phyloP scores from a whole-genome alignment of 164 flowering plant species.

The Saururus chinensis region DNA sequence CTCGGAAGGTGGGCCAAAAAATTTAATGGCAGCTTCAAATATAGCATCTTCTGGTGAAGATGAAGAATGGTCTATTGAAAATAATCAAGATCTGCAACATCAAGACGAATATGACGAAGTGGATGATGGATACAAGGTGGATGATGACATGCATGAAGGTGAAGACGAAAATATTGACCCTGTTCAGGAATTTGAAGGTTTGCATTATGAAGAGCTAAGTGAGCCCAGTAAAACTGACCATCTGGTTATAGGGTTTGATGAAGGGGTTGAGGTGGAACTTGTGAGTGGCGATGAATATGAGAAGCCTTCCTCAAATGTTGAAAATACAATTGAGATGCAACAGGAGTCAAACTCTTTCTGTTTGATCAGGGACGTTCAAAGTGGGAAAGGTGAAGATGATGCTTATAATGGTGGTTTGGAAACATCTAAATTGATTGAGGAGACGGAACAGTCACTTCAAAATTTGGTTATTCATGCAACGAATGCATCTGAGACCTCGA shows the following conservation, averaged over 20 bases:
- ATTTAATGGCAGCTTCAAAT: slow-evolving; percentile 19
- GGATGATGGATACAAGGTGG: slow-evolving; percentile 69
- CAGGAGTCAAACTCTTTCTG: slow-evolving; percentile 25
- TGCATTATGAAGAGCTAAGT: slow-evolving; percentile 48
- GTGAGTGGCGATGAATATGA: slow-evolving; percentile 53
- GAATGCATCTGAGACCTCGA: slow-evolving; percentile 9
- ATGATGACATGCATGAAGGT: slow-evolving; percentile 72
- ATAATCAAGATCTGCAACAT: slow-evolving; percentile 50
- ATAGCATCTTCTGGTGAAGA: slow-evolving; percentile 43
- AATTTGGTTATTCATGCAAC: slow-evolving; percentile 14
- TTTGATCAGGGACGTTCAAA: slow-evolving; percentile 17
- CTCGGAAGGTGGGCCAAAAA: slow-evolving; percentile 19
- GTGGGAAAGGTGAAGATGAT: slow-evolving; percentile 15
- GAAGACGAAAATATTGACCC: slow-evolving; percentile 49
- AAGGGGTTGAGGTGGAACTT: slow-evolving; percentile 65
- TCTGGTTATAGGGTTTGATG: slow-evolving; percentile 66
- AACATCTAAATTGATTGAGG: slow-evolving; percentile 17
- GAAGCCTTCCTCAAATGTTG: slow-evolving; percentile 28
- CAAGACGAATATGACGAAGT: slow-evolving; percentile 95
- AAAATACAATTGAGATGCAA: slow-evolving; percentile 19
- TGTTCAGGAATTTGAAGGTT: slow-evolving; percentile 40
- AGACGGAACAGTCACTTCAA: slow-evolving; percentile 25
- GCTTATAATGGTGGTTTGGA: slow-evolving; percentile 21
- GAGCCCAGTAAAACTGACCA: slow-evolving; percentile 31
- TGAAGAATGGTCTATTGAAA: slow-evolving; percentile 73